These are phyloP conservation scores for Podospora bellae-mahoneyi DNA, from an alignment of 495 filamentous ascomycete species.

Conservation along the genomic window DNA sequence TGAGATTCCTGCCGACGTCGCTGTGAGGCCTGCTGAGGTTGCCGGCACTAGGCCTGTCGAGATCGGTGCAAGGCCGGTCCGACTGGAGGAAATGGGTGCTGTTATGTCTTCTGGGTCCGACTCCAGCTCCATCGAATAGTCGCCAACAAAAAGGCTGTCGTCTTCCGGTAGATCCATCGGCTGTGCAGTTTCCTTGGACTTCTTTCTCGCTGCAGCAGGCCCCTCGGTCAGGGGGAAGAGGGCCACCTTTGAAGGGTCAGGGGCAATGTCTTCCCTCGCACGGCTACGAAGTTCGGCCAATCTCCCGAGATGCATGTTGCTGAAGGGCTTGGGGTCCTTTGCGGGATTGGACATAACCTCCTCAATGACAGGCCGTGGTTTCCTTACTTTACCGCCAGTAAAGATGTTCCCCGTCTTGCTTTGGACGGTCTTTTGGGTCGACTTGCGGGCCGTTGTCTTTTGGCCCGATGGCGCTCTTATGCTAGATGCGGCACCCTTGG, in stretches of 20 bases:
- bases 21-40: not conserved
- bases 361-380: constrained; percentile 18
- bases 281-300: constrained; percentile 23
- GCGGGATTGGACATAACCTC: constrained; percentile 36
- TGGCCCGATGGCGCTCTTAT: not conserved
- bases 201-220: constrained; percentile 4
- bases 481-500: not conserved
- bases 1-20: not conserved
- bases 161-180: not conserved
- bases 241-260: constrained; percentile 15
- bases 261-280: constrained; percentile 31
- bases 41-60: not conserved
- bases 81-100: not conserved
- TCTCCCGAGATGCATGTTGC: constrained; percentile 17
- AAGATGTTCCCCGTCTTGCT: constrained; percentile 30
- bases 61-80: not conserved
- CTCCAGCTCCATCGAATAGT: not conserved
- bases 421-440: constrained; percentile 24
- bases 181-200: constrained; percentile 1
- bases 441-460: constrained; percentile 11
- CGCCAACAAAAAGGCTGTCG: not conserved
- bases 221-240: constrained; percentile 18
- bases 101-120: not conserved
- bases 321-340: constrained; percentile 34
- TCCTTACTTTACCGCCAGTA: constrained; percentile 26